These are phyloP conservation scores for Wallacemonas sp. DNA, from an alignment of 208 protist species.

Conservation along the genomic window DNA sequence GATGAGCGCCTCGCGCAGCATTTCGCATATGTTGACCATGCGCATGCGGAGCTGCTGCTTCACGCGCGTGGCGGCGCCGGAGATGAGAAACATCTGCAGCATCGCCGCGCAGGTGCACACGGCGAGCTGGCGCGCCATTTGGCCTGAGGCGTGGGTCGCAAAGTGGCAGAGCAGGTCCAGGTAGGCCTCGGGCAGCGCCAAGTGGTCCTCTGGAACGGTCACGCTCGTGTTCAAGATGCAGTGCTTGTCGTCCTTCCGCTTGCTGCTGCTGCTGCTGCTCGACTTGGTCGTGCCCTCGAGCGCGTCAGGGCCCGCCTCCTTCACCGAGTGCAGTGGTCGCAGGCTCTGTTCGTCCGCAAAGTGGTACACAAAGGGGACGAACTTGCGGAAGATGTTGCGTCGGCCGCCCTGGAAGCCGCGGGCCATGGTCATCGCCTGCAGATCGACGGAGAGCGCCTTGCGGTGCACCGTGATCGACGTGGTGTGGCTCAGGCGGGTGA, in stretches of 20 bases:
- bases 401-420: constrained; percentile 29
- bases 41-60: constrained; percentile 43
- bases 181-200: constrained; percentile 73
- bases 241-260: constrained; percentile 6
- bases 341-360: constrained; percentile 66
- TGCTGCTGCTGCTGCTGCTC: constrained; percentile 22
- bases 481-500: constrained; percentile 34
- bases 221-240: constrained; percentile 44
- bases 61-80: constrained; percentile 41
- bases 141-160: constrained; percentile 57
- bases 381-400: constrained; percentile 74
- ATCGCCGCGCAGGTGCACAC: constrained; percentile 78
- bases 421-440: constrained; percentile 75
- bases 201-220: constrained; percentile 38
- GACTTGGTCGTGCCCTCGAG: constrained; percentile 27
- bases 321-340: constrained; percentile 49
- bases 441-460: constrained; percentile 59
- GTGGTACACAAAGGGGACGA: constrained; percentile 85
- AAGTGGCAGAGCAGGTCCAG: constrained; percentile 67
- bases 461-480: constrained; percentile 40
- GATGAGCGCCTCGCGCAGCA: constrained; percentile 71
- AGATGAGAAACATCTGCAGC: constrained; percentile 72
- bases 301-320: constrained; percentile 51
- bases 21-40: constrained; percentile 81
- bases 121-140: constrained; percentile 84